These are phyloP conservation scores for Yarrowia bubula DNA, from an alignment of 805 yeast species.

Conservation along the genomic window DNA sequence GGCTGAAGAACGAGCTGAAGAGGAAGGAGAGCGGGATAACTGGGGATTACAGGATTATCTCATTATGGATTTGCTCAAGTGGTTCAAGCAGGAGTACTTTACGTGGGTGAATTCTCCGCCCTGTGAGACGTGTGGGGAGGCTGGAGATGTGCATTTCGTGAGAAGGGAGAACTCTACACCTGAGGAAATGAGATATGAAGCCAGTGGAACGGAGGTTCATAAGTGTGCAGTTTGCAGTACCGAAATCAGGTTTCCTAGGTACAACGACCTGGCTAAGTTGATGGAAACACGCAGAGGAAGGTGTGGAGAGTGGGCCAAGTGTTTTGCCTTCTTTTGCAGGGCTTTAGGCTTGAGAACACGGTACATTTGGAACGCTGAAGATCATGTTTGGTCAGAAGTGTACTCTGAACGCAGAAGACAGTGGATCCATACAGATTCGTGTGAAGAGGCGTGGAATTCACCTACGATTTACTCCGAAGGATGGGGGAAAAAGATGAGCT, in stretches of 20 bases:
- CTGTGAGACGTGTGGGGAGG: slow-evolving; percentile 54
- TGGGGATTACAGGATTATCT: slow-evolving; percentile 56
- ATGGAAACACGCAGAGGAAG: slow-evolving; percentile 68
- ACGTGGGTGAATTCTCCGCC: slow-evolving; percentile 74
- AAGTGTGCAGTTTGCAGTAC: slow-evolving; percentile 53
- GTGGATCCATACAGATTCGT: slow-evolving; percentile 89
- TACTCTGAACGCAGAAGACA: slow-evolving; percentile 57
- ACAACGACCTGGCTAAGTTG: slow-evolving; percentile 63
- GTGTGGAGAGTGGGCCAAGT: slow-evolving; percentile 91
- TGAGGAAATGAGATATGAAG: slow-evolving; percentile 50
- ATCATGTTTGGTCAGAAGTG: slow-evolving; percentile 95
- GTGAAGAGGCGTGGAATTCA: slow-evolving; percentile 82
- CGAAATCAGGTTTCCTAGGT: slow-evolving; percentile 66
- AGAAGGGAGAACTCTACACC: slow-evolving; percentile 47
- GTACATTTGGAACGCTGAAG: slow-evolving; percentile 85
- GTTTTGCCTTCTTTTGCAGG: slow-evolving; percentile 67
- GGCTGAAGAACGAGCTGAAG: slow-evolving; percentile 52
- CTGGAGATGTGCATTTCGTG: slow-evolving; percentile 41
- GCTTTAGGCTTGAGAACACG: slow-evolving; percentile 66
- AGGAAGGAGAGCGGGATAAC: slow-evolving; percentile 33
- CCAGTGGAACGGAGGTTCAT: slow-evolving; percentile 63
- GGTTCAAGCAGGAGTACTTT: slow-evolving; percentile 80
- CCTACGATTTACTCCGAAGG: slow-evolving; percentile 75
- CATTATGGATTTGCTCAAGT: slow-evolving; percentile 54
- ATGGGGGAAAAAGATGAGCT: slow-evolving; percentile 95